Evolutionary conservation across 1,284 basidiomycete species (phyloP), one percentile per base, ranked within the genome.

Genomic region (Heterobasidion irregulare): DNA sequence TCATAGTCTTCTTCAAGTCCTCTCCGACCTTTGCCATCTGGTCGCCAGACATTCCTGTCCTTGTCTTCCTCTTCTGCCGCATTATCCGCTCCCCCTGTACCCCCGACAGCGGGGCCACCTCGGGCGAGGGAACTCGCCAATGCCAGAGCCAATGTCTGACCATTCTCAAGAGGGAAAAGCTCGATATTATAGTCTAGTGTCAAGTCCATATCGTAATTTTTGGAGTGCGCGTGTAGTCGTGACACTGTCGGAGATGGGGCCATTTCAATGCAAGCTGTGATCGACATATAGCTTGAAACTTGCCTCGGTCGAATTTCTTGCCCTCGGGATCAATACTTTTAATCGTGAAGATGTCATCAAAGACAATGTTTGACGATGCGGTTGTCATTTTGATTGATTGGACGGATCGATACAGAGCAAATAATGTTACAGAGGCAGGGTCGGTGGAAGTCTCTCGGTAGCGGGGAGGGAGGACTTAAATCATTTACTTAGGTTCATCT

Each of bases 261-360:
- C 45, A 47, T 33, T 51, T 54, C 52, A 55, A 49, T 10, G 47
- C 15, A 18, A 26, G 38, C 36, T 47, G 53, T 47, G 38, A 34
- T 33, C 43, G 5, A 35, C 19, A 10, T 2, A 8, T 43, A 10
- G 36, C 33, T 46, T 48, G 43, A 32, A 18, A 65, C 77, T 50
- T 59, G 95, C 95, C 95, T 86, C 95, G 78, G 71, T 98, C 95
- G 64, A 97, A 98, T 71, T 96, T 98, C 76, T 92, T 97, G 54
- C 97, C 96, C 67, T 96, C 93, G 67, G 85, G 86, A 76, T 97
- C 91, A 52, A 96, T 91, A 33, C 74, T 85, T 61, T 80, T 80
- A 58, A 95, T 87, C 7, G 82, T 87, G 72, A 97, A 96, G 35
- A 93, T 84, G 70, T 96, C 94, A 65, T 94, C 88, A 67, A 97